Conservation (phyloP, 148 eudicot genomes). For the Fagopyrum esculentum region DNA sequence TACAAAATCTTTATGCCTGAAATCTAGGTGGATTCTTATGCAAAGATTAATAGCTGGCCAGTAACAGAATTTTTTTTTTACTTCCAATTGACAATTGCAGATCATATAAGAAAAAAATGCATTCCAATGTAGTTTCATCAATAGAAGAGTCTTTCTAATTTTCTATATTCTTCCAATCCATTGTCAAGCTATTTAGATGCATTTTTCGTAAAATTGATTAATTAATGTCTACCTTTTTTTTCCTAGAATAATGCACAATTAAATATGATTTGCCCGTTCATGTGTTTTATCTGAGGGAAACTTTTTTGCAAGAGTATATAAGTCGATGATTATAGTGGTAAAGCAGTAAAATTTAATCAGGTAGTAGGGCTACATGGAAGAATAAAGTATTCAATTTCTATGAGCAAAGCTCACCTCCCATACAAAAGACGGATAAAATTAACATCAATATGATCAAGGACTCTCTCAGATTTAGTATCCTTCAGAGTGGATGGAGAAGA, state of each 20-base stretch:
- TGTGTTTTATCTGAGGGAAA: neutral
- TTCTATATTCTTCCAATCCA: neutral
- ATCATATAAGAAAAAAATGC: neutral
- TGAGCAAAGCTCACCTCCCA: constrained; percentile 38
- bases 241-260: neutral
- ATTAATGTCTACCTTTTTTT: neutral
- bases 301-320: neutral
- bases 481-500: constrained; percentile 14
- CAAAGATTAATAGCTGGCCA: neutral
- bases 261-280: neutral
- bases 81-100: neutral
- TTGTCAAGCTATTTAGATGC: neutral
- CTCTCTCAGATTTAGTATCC: constrained; percentile 19
- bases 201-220: neutral
- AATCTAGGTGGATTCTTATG: neutral
- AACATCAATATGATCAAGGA: constrained; percentile 26
- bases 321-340: neutral
- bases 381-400: neutral
- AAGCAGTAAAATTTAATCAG: neutral
- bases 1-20: neutral
- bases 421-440: constrained; percentile 43
- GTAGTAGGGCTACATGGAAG: neutral
- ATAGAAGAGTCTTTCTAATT: neutral
- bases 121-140: neutral
- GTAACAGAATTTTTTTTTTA: neutral